These are phyloP conservation scores for Lasiodiplodia gonubiensis DNA, from an alignment of 2,329 filamentous ascomycete species.

Conservation along the genomic window DNA sequence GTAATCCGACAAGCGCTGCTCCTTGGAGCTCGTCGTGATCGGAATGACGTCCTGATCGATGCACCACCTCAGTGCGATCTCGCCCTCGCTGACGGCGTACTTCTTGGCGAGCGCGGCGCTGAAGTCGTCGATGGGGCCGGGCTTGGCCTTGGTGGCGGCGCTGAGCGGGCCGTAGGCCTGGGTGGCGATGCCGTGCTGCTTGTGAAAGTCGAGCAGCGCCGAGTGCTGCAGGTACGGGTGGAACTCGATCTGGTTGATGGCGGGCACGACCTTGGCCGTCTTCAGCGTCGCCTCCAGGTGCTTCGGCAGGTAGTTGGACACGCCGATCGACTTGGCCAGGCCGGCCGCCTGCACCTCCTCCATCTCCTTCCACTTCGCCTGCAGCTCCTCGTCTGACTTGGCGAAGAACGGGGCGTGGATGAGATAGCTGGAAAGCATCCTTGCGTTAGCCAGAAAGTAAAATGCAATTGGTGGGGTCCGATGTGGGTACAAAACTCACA, in stretches of 20 bases:
- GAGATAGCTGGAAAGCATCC: constrained; percentile 52
- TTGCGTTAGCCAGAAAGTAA: background rate
- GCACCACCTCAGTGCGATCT: constrained; percentile 65
- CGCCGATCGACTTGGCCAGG: constrained; percentile 65
- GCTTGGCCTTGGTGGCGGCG: constrained; percentile 60
- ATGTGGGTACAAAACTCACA: constrained; percentile 49
- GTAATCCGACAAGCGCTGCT: constrained; percentile 64
- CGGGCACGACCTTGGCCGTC: constrained; percentile 61
- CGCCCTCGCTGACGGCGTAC: constrained; percentile 63
- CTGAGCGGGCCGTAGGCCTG: constrained; percentile 55
- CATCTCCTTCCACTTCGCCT: constrained; percentile 65
- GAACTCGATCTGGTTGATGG: constrained; percentile 72
- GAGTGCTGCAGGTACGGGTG: constrained; percentile 71
- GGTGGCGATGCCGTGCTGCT: constrained; percentile 55
- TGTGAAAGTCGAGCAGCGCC: constrained; percentile 61
- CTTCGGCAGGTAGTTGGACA: constrained; percentile 62
- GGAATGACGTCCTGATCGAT: constrained; percentile 65
- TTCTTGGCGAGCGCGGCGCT: constrained; percentile 62
- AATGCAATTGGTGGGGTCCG: no score
- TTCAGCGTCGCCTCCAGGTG: constrained; percentile 62
- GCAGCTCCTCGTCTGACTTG: constrained; percentile 59
- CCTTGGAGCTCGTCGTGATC: constrained; percentile 66
- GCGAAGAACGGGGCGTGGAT: constrained; percentile 67
- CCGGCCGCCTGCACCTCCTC: constrained; percentile 63
- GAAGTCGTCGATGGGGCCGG: constrained; percentile 62